phyloP scores from a whole-genome alignment of 768 basidiomycete species.

The Lactarius trivialis region DNA sequence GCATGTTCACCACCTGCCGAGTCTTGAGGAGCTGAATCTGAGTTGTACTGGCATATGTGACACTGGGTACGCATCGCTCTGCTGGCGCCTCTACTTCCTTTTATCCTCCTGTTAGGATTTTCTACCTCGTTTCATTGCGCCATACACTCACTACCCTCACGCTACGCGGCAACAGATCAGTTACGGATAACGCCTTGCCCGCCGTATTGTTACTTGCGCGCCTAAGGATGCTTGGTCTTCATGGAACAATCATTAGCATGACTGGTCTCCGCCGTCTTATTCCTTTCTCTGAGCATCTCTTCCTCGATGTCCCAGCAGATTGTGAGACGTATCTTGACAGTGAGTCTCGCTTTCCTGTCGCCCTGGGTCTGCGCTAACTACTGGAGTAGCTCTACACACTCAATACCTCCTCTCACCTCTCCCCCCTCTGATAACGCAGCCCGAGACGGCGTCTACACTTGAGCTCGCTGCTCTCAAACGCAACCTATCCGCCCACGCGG shows the following conservation, averaged over 20 bases:
- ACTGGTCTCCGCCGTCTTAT: constrained; percentile 50
- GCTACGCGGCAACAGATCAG: constrained; percentile 44
- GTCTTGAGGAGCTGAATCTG: constrained; percentile 1
- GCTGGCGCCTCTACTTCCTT: background rate
- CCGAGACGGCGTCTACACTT: constrained; percentile 36
- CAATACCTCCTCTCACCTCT: constrained; percentile 42
- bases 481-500: constrained; percentile 53
- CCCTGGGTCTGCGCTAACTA: background rate
- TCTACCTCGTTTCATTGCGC: constrained; percentile 50
- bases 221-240: constrained; percentile 45
- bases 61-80: background rate
- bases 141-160: constrained; percentile 47
- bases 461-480: constrained; percentile 44
- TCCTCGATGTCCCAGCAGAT: constrained; percentile 46
- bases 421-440: constrained; percentile 46
- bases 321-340: constrained; percentile 52
- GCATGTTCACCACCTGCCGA: background rate
- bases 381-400: constrained; percentile 36
- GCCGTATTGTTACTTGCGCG: constrained; percentile 44
- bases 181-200: constrained; percentile 52
- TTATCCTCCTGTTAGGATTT: constrained; percentile 39
- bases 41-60: constrained; percentile 40
- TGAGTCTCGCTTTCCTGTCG: constrained; percentile 26
- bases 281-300: constrained; percentile 34
- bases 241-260: constrained; percentile 52